These are phyloP conservation scores for Alternaria angustiovoidea DNA, from an alignment of 2,329 filamentous ascomycete genomes.

Conservation along the genomic window DNA sequence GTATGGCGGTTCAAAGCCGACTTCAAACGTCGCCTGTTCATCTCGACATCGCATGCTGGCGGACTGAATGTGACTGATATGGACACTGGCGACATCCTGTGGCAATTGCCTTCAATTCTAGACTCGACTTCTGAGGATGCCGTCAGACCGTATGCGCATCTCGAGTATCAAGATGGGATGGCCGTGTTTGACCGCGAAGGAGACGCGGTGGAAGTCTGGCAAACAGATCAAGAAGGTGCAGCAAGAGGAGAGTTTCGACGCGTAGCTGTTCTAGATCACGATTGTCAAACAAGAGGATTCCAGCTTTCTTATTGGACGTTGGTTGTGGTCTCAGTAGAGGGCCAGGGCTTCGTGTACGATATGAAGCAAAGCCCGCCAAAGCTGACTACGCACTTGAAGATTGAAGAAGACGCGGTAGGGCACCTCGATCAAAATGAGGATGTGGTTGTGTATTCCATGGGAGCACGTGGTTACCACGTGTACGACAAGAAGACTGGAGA, in stretches of 20 bases:
- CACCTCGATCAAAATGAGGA: constrained; percentile 18
- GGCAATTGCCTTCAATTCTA: constrained; percentile 6
- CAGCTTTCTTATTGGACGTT: constrained; percentile 16
- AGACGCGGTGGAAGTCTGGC: constrained; percentile 12
- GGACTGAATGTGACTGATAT: constrained; percentile 12
- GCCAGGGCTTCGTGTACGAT: constrained; percentile 16
- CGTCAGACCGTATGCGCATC: constrained; percentile 13
- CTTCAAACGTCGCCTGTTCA: constrained; percentile 17
- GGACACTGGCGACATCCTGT: constrained; percentile 8
- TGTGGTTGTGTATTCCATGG: constrained; percentile 13
- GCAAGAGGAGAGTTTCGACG: constrained; percentile 13
- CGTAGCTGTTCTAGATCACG: constrained; percentile 5
- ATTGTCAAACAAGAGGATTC: constrained; percentile 15
- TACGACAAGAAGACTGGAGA: constrained; percentile 13
- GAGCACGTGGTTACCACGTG: constrained; percentile 12
- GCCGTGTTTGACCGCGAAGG: constrained; percentile 14
- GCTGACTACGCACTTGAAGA: constrained; percentile 6
- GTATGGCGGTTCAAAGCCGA: constrained; percentile 16
- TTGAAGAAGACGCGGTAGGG: constrained; percentile 13
- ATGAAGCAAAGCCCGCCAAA: constrained; percentile 14
- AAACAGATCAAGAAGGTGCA: constrained; percentile 2
- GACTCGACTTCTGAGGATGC: constrained; percentile 5
- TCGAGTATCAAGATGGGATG: constrained; percentile 16
- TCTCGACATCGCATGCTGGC: constrained; percentile 14
- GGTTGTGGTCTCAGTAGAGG: constrained; percentile 11